Base-by-base conservation (phyloP, 2,329 filamentous ascomycete genomes). In the Magnaporthiopsis poae region DNA sequence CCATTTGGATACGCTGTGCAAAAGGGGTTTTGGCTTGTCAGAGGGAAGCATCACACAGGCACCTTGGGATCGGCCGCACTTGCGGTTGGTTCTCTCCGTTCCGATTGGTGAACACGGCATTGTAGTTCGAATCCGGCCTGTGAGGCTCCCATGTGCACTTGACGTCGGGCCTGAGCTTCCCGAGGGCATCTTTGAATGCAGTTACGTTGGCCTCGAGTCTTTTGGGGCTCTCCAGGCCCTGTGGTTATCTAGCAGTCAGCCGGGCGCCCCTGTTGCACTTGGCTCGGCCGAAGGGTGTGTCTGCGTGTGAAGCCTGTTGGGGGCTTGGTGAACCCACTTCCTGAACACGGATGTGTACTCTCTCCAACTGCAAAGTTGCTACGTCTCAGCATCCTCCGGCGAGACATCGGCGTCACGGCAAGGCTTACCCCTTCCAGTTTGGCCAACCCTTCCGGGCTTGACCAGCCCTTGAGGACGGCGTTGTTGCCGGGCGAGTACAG, bases 401-500 rank as follows among this genome's bases (percentile, higher is more conserved):
- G 13, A 27, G 36, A 59, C 27, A 61, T 29, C 18, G 39, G 11
- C 27, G 59, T 12, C 18, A 36, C 1, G 21, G 56, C 3, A 27
- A 62, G 18, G 18, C 66, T 8, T 36, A 65, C 67, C 63, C 46
- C 2, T 18, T 64, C 31, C 18, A 68, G 31, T 27, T 60, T 46
- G 5, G 62, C 36, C 11, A 68, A 39, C 3, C 67, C 67, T 12
- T 59, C 52, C 3, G 35, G 13, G 31, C 67, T 68, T 13, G 65
- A 65, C 67, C 67, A 68, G 5, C 67, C 64, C 2, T 65, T 35
- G 11, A 68, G 63, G 15, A 67, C 61, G 18, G 67, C 61, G 13
- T 67, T 67, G 65, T 46, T 68, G 33, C 67, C 67, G 25, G 67
- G 67, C 8, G 67, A 67, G 59, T 66, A 68, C 12, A 68, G 65